phyloP scores from a whole-genome alignment of 345 rosid species.

The Eucalyptus pauciflora region DNA sequence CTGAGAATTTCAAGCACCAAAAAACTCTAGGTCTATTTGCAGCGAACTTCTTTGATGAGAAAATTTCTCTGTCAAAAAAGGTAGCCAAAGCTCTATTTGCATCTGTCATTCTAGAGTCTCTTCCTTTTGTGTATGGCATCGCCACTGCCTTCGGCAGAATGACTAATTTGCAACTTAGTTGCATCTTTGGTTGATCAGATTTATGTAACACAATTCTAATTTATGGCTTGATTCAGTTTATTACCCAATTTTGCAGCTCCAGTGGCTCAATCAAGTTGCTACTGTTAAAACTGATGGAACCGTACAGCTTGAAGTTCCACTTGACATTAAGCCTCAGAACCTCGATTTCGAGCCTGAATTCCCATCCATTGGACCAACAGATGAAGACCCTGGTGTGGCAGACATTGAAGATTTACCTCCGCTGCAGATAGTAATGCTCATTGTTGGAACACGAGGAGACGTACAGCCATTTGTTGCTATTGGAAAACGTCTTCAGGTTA shows the following conservation, averaged over 20 bases:
- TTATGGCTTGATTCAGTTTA: not conserved
- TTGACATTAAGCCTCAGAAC: conserved; percentile 13
- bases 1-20: not conserved
- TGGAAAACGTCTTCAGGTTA: conserved; percentile 47
- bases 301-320: conserved; percentile 40
- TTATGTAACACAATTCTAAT: not conserved
- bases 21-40: conserved; percentile 6
- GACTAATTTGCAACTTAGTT: not conserved
- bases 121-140: not conserved
- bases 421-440: conserved; percentile 46
- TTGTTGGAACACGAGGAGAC: conserved; percentile 63
- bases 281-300: conserved; percentile 42
- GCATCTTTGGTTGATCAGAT: not conserved
- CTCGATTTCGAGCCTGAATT: conserved; percentile 9
- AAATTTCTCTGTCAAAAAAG: conserved; percentile 30
- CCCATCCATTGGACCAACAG: conserved; percentile 4
- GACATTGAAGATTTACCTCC: conserved; percentile 19
- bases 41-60: conserved; percentile 26
- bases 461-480: conserved; percentile 61
- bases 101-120: not conserved
- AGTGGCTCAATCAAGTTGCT: conserved; percentile 28
- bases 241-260: conserved; percentile 18
- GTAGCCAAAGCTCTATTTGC: conserved; percentile 1
- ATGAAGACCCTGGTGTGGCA: conserved; percentile 6
- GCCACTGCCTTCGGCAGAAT: not conserved